phyloP scores from a whole-genome alignment of 148 eudicot species.

The Oxyria digyna region DNA sequence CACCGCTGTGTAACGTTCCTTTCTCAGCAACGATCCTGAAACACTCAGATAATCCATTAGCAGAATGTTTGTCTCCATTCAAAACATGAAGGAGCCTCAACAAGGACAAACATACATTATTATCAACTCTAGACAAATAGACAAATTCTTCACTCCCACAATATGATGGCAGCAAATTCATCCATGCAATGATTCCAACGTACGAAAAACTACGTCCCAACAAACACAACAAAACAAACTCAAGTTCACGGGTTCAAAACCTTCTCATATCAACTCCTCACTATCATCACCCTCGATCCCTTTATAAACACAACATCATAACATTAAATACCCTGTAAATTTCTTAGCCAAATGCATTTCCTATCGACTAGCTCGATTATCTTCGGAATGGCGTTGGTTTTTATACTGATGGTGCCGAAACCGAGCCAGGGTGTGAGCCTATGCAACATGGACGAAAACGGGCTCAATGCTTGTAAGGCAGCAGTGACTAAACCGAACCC shows the following conservation, averaged over 20 bases:
- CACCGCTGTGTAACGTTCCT: too few relatives aligned
- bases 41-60: too few relatives aligned
- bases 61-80: too few relatives aligned
- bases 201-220: background rate
- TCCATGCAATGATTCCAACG: too few relatives aligned
- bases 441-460: constrained; percentile 29
- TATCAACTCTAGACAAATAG: too few relatives aligned
- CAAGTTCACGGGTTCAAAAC: background rate
- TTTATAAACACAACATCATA: background rate
- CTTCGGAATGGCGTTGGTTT: constrained; percentile 14
- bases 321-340: too few relatives aligned
- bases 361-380: constrained; percentile 17
- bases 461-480: constrained; percentile 26
- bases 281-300: too few relatives aligned
- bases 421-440: constrained; percentile 18
- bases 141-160: background rate
- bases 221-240: constrained; percentile 2
- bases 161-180: too few relatives aligned
- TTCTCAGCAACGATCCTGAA: too few relatives aligned
- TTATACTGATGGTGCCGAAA: background rate
- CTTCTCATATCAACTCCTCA: background rate
- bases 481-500: constrained; percentile 28
- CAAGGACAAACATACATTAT: background rate
- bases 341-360: constrained; percentile 9
- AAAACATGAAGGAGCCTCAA: too few relatives aligned